Percentiles rank a stretch among this genome's conserved stretches.
These are phyloP conservation scores for Boletus eberwhitei DNA, from an alignment of 768 basidiomycete genomes.

Conservation along the genomic window DNA sequence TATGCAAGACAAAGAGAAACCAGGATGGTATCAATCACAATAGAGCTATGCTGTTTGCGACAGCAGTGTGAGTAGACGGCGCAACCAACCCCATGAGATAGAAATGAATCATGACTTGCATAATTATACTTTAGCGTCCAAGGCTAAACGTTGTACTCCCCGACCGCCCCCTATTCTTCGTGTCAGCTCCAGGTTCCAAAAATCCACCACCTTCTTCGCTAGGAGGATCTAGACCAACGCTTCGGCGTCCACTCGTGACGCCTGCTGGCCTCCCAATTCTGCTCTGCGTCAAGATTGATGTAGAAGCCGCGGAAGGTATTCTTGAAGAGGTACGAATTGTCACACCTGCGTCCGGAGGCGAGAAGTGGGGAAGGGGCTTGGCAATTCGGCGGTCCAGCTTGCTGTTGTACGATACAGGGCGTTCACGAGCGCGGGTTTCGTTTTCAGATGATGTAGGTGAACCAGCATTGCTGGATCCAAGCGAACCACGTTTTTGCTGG, in stretches of 20 bases:
- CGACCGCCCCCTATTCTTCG: conserved; percentile 25
- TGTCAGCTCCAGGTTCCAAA: conserved; percentile 17
- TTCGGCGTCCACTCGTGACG: conserved; percentile 43
- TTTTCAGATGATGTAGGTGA: conserved; percentile 31
- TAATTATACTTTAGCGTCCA: conserved; percentile 18
- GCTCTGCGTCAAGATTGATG: conserved; percentile 37
- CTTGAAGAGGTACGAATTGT: conserved; percentile 46
- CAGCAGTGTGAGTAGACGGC: conserved; percentile 10
- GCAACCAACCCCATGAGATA: conserved; percentile 5
- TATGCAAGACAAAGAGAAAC: conserved; percentile 8
- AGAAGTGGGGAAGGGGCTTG: conserved; percentile 43
- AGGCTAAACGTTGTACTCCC: conserved; percentile 25
- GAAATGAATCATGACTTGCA: conserved; percentile 15
- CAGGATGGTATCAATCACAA: conserved; percentile 11
- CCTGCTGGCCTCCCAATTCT: conserved; percentile 45
- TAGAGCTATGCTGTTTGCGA: conserved; percentile 10
- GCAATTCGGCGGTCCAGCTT: conserved; percentile 18
- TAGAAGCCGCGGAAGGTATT: conserved; percentile 34
- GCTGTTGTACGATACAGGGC: conserved; percentile 25
- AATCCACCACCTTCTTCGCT: conserved; percentile 17
- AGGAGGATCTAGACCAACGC: conserved; percentile 32
- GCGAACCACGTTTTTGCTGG: conserved; percentile 58
- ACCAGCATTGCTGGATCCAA: conserved; percentile 44
- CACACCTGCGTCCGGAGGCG: conserved; percentile 41
- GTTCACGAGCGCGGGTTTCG: conserved; percentile 26